Conservation (phyloP, 2,329 filamentous ascomycete species). For the Macrophomina tecta region DNA sequence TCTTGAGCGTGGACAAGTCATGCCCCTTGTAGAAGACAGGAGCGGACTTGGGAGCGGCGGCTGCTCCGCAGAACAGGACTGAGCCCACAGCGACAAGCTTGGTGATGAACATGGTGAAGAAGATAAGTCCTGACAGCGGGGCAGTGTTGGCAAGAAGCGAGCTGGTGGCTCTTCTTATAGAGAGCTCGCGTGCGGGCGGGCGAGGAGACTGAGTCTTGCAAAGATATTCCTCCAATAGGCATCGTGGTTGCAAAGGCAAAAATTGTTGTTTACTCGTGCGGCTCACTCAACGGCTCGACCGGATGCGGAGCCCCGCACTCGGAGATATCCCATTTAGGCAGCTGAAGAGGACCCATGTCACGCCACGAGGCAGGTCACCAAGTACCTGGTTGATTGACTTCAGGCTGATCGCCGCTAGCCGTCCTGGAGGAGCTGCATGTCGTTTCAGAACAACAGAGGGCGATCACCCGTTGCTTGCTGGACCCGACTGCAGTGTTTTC, state of each 20-base stretch:
- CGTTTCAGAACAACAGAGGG: background rate
- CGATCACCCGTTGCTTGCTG: background rate
- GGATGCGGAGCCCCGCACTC: slow-evolving; percentile 20
- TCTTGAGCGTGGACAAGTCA: slow-evolving; percentile 22
- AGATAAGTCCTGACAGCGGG: background rate
- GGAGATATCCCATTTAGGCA: slow-evolving; percentile 1
- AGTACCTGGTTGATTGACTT: slow-evolving; percentile 9
- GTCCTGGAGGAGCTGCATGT: background rate
- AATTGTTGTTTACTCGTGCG: slow-evolving; percentile 6
- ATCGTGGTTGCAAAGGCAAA: background rate
- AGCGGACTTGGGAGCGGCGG: slow-evolving; percentile 1
- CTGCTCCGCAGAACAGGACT: slow-evolving; percentile 7
- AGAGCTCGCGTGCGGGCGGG: background rate
- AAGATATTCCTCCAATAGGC: slow-evolving; percentile 19
- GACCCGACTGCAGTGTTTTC: background rate
- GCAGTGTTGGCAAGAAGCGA: background rate
- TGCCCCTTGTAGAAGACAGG: slow-evolving; percentile 27
- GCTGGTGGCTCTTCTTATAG: slow-evolving; percentile 1
- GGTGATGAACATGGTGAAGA: slow-evolving; percentile 3
- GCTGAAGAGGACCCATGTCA: background rate
- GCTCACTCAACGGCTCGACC: background rate
- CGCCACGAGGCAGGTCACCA: background rate
- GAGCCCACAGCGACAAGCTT: slow-evolving; percentile 10
- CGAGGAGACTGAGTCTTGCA: background rate
- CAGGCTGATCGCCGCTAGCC: slow-evolving; percentile 10